Percentiles rank a stretch among this genome's conserved stretches.
These are phyloP conservation scores for Nemania diffusa DNA, from an alignment of 2,329 filamentous ascomycete genomes.

Conservation along the genomic window DNA sequence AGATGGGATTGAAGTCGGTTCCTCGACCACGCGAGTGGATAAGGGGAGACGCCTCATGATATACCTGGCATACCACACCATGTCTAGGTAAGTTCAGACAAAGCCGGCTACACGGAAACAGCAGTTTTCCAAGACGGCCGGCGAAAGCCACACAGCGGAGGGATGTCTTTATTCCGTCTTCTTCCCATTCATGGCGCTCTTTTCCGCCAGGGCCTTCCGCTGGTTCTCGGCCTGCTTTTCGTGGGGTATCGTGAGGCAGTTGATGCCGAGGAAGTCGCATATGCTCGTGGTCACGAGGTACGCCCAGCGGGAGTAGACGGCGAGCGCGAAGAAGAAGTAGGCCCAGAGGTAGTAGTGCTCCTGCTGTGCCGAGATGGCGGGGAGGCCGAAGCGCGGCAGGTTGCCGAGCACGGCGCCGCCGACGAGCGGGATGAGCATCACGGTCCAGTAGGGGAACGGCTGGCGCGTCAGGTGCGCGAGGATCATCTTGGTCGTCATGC, in stretches of 20 bases:
- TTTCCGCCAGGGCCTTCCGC: slow-evolving; percentile 49
- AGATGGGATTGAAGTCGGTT: not conserved
- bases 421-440: slow-evolving; percentile 87
- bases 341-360: slow-evolving; percentile 85
- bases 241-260: slow-evolving; percentile 85
- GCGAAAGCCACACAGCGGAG: not conserved
- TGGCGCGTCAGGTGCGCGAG: slow-evolving; percentile 92
- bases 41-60: not conserved
- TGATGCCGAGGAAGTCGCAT: slow-evolving; percentile 91
- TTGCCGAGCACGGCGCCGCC: slow-evolving; percentile 87
- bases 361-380: slow-evolving; percentile 69
- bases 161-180: slow-evolving; percentile 42
- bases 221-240: slow-evolving; percentile 69
- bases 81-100: not conserved
- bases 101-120: not conserved
- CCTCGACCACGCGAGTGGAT: not conserved
- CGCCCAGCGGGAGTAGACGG: slow-evolving; percentile 95
- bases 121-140: not conserved
- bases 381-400: slow-evolving; percentile 79
- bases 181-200: slow-evolving; percentile 45
- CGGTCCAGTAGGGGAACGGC: slow-evolving; percentile 96
- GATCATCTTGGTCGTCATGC: slow-evolving; percentile 99
- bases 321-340: slow-evolving; percentile 83
- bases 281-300: slow-evolving; percentile 90
- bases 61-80: not conserved